Evolutionary conservation across 2,329 filamentous ascomycete genomes (phyloP), one percentile per base, ranked within the genome.

Genomic region (Stachybotrys chlorohalonatus): DNA sequence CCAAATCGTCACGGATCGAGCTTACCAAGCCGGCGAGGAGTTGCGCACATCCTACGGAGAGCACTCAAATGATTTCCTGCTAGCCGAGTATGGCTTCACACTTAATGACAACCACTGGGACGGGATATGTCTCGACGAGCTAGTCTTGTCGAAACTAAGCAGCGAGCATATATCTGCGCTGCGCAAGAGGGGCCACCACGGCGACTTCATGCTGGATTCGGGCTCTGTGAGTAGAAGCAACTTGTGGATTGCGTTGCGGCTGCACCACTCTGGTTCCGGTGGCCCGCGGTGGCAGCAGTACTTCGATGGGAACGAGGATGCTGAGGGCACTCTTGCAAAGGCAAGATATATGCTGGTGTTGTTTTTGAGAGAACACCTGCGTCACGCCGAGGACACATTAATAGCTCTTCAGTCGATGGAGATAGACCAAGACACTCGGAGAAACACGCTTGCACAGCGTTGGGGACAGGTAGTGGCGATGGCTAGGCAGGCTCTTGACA

Each of bases 31-130:
- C 2, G 84, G 83, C 8, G 81, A 87, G 17, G 87, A 91, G 69
- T 71, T 92, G 1, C 81, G 79, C 56, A 82, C 88, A 31, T 83
- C 79, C 31, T 92, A 92, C 62, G 88, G 88, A 3, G 67, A 76
- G 1, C 87, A 91, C 65, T 78, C 78, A 31, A 89, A 89, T 58
- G 87, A 91, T 64, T 87, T 88, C 60, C 70, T 91, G 16, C 76
- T 91, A 1, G 78, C 82, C 0, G 88, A 91, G 68, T 92, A 82
- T 59, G 79, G 79, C 5, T 82, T 82, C 59, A 64, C 77, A 11
- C 60, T 68, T 15, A 77, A 78, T 53, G 61, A 67, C 13, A 82
- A 82, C 54, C 64, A 67, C 13, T 77, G 74, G 73, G 80, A 82
- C 42, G 75, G 78, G 60, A 68, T 75, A 1, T 66, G 66, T 15